A percentile compares a stretch with the other conserved stretches of the same genome.
Conservation (phyloP, 805 yeast species). For the Ogataea philodendri region DNA sequence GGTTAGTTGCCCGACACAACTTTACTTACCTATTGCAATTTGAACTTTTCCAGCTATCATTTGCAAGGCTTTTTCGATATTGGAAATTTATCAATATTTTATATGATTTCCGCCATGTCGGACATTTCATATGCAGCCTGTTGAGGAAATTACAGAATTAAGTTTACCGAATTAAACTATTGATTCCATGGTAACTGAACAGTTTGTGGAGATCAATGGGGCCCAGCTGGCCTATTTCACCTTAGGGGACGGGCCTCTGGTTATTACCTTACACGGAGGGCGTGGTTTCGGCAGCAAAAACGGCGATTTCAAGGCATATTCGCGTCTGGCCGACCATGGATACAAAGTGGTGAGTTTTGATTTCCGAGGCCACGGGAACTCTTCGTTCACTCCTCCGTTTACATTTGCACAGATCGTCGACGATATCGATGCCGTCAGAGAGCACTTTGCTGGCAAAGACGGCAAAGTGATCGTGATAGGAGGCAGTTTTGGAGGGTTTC, state of each 20-base stretch:
- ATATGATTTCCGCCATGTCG: constrained; percentile 8
- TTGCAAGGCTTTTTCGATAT: neutral
- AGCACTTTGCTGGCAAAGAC: constrained; percentile 13
- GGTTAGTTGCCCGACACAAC: constrained; percentile 1
- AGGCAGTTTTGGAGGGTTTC: constrained; percentile 29
- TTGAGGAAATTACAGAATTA: constrained; percentile 3
- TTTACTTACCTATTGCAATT: constrained; percentile 16
- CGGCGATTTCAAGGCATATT: constrained; percentile 24
- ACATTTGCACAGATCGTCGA: constrained; percentile 25
- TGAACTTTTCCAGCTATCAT: constrained; percentile 9
- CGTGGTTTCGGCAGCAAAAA: constrained; percentile 26
- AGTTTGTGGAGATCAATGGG: constrained; percentile 15
- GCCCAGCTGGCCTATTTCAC: constrained; percentile 21
- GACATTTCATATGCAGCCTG: constrained; percentile 8
- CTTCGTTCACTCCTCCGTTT: constrained; percentile 24
- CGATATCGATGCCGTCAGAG: constrained; percentile 23
- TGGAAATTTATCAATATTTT: neutral
- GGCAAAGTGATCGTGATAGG: constrained; percentile 23
- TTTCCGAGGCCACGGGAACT: constrained; percentile 26
- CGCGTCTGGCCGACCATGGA: constrained; percentile 19
- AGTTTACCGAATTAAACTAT: no score
- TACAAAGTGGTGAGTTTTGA: constrained; percentile 27
- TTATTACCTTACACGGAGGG: constrained; percentile 28
- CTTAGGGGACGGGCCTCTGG: constrained; percentile 18
- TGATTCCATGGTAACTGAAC: constrained; percentile 6